Evolutionary conservation across 768 basidiomycete genomes (phyloP), one percentile per base, ranked within the genome.

Genomic region (Lactifluus rugatus): DNA sequence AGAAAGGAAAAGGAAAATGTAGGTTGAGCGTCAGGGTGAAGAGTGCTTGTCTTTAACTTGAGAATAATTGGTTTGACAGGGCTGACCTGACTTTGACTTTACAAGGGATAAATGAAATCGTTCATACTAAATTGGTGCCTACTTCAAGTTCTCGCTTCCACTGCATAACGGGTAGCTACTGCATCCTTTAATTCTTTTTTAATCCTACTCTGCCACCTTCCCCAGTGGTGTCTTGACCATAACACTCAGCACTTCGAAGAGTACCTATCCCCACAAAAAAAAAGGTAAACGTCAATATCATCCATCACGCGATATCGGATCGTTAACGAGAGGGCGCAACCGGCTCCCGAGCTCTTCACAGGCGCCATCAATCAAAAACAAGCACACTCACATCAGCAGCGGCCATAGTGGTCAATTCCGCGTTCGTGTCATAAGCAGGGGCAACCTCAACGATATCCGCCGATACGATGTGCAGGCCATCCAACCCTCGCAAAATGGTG

Each of bases 361-460:
- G 10, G 42, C 19, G 14, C 37, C 14, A 39, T 19, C 41, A 41
- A 41, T 8, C n/a, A 41, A 41, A 41, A 31, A 31, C 41, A 7
- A 41, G 8, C 10, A 1, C 14, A 73, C 79, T 68, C 67, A 79
- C 75, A 63, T 83, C 81, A 0, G 81, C 82, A 25, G 82, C 82
- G 2, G 81, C 80, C 75, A 83, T 80, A 11, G 80, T 79, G 3
- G 82, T 83, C 54, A 81, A 72, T 64, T 83, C 82, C 14, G 81
- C 82, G 57, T 81, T 82, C 9, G 76, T 77, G 59, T 89, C 88
- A 66, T 90, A 89, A 6, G 88, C 86, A 16, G 89, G 89, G 1
- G 87, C 84, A 23, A 91, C 89, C 67, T 92, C 89, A 47, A 92
- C 89, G 45, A 92, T 81, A 67, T 92, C 89, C 9, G 84, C 86